A percentile compares a stretch with the other conserved stretches of the same genome.
Evolutionary conservation across 306 rosid genomes (phyloP).

Genomic region (Prunus davidiana): DNA sequence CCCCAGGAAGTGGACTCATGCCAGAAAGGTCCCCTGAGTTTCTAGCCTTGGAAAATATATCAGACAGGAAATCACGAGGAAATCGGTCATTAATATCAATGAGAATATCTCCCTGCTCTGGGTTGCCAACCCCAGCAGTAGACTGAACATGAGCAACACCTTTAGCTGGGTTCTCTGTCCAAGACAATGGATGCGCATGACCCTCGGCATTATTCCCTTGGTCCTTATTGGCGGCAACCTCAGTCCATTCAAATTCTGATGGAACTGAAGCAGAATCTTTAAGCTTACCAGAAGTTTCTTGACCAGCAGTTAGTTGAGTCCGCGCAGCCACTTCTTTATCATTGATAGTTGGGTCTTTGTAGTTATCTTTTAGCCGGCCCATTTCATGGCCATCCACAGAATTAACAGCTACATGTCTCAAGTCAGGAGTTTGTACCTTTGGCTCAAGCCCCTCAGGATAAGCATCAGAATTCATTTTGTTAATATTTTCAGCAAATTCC

Average conservation of each 20-base stretch:
- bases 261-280: conserved; percentile 31
- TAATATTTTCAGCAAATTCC: conserved; percentile 27
- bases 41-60: conserved; percentile 54
- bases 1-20: conserved; percentile 38
- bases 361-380: conserved; percentile 19
- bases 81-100: conserved; percentile 65
- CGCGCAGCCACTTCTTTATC: conserved; percentile 24
- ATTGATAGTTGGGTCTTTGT: conserved; percentile 24
- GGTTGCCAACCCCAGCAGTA: conserved; percentile 33
- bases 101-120: conserved; percentile 53
- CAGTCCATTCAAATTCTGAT: conserved; percentile 34
- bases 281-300: conserved; percentile 26
- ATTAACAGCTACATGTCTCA: not conserved
- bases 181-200: conserved; percentile 21
- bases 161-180: conserved; percentile 20
- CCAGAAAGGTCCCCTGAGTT: conserved; percentile 33
- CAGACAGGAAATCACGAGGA: conserved; percentile 55
- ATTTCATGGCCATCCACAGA: conserved; percentile 26
- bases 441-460: conserved; percentile 29
- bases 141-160: conserved; percentile 32
- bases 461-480: conserved; percentile 24
- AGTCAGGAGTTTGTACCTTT: conserved; percentile 23
- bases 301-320: conserved; percentile 23
- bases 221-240: conserved; percentile 19
- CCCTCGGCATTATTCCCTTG: conserved; percentile 17